Base-by-base conservation (phyloP, 768 basidiomycete genomes). In the Cystofilobasidium ferigula region DNA sequence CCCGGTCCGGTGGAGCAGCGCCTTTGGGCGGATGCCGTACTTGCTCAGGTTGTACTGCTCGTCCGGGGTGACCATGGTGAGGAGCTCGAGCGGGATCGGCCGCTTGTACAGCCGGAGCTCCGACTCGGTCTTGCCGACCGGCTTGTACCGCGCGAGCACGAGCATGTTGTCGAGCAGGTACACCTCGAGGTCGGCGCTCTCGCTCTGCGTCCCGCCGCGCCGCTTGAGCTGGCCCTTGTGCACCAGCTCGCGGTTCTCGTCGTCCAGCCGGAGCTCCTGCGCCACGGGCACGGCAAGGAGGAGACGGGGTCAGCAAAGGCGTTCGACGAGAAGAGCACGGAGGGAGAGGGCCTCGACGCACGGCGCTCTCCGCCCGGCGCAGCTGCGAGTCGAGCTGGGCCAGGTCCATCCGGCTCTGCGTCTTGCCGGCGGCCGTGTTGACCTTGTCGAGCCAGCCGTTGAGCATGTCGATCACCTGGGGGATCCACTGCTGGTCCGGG, bases 161-260 rank as follows among this genome's bases (percentile, higher is more conserved):
- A 99, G 78, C 1, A 92, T 92, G 76, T 99, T 95, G 74, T 99
- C 95, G 73, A 99, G 95, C 72, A 99, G 77, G 79, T 94, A 97
- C 8, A 94, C 88, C 71, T 89, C 83, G 58, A 97, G 79, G 74
- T 98, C 94, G 20, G 90, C 91, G 71, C 85, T 90, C 68, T 87
- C 86, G 67, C 81, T 81, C 71, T 85, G 81, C 8, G 79, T 78
- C 3, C 84, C 84, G 1, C 85, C 84, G 10, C 92, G 84, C 73
- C 91, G 89, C 74, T 89, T 95, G 70, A 98, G 79, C 32, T 84
- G 77, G 26, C 92, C 92, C 77, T 92, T 97, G 78, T 87, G 88
- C 32, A 98, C 82, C 72, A 98, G 82, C 78, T 98, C 87, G 18
- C 95, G 84, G 8, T 84, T 85, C 72, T 94, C 88, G 71, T 97